Evolutionary conservation across 192 early-diverging fungal genomes (phyloP), one percentile per base, ranked within the genome.

Genomic region (Coemansia sp.): DNA sequence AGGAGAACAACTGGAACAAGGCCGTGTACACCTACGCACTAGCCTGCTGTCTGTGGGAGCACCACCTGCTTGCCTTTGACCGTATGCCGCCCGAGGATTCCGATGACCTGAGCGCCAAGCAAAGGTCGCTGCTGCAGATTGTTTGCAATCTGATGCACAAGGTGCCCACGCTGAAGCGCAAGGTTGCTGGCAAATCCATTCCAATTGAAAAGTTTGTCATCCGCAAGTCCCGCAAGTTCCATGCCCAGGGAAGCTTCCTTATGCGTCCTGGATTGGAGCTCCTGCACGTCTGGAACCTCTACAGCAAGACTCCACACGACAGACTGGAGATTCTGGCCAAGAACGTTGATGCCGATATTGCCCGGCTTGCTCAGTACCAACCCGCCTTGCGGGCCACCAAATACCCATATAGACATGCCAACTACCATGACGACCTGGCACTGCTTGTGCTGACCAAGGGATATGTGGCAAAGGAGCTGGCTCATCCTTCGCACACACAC

Each of bases 121-220:
- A 76, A 26, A 64, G 77, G 45, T n/a, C 60, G 16, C 68, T 84
- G 15, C 67, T 71, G 52, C 64, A 83, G 9, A 81, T 86, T 12
- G 88, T 92, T 21, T 57, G 74, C 11, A 70, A 68, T 11, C 74
- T 91, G 71, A 89, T 97, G 86, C 69, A 68, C 19, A 83, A 87
- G 32, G 92, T 97, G 10, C 88, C 89, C 13, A 75, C 67, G 26
- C 71, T 85, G 12, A 86, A 84, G 68, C 89, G 91, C 79, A 93
- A 89, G 69, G 87, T 97, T 10, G 95, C 92, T 21, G 95, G 95
- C 19, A 92, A 93, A 75, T 88, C 88, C 4, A 84, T 97, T 39
- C 92, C 93, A 10, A 68, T 97, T 37, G 95, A 97, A 81, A 94
- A 94, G 79, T 95, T 91, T 75, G 89, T 94, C 18, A 84, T 89